These are phyloP conservation scores for Limtongia smithiae DNA, from an alignment of 805 yeast genomes.

Conservation along the genomic window DNA sequence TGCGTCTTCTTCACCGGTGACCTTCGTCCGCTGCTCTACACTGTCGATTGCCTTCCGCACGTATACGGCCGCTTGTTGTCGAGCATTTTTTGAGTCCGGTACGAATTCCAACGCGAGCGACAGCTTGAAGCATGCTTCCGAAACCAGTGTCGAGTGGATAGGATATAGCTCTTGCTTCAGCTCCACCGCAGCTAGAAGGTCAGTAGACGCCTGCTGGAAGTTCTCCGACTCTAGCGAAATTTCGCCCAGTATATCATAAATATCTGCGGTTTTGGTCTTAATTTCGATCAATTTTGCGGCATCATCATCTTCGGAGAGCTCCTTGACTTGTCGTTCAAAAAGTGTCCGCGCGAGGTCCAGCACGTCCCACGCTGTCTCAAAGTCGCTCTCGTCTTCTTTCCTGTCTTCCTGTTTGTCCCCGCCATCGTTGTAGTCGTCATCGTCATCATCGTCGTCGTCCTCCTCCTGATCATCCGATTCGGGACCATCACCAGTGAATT, in stretches of 20 bases:
- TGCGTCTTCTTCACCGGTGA: slow-evolving; percentile 41
- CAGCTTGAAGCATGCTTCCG: slow-evolving; percentile 77
- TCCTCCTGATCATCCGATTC: slow-evolving; percentile 14
- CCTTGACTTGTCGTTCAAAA: slow-evolving; percentile 48
- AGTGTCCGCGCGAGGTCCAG: slow-evolving; percentile 72
- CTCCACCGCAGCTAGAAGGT: slow-evolving; percentile 56
- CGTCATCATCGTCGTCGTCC: slow-evolving; percentile 33
- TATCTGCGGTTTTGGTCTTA: slow-evolving; percentile 61
- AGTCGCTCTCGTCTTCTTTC: slow-evolving; percentile 56
- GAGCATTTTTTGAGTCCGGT: slow-evolving; percentile 46
- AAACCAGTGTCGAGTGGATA: slow-evolving; percentile 49
- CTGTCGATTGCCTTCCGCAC: slow-evolving; percentile 52
- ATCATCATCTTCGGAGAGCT: slow-evolving; percentile 13
- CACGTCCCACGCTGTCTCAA: slow-evolving; percentile 83
- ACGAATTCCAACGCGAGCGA: slow-evolving; percentile 75
- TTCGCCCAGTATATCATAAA: slow-evolving; percentile 80
- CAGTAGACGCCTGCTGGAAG: slow-evolving; percentile 71
- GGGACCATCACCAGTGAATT: slow-evolving; percentile 31
- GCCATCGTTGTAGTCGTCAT: slow-evolving; percentile 36
- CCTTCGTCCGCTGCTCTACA: slow-evolving; percentile 43
- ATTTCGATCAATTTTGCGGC: slow-evolving; percentile 36
- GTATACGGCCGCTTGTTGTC: slow-evolving; percentile 50
- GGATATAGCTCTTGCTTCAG: slow-evolving; percentile 51
- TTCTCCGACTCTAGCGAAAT: slow-evolving; percentile 86
- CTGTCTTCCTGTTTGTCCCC: slow-evolving; percentile 37